A percentile compares a stretch with the other conserved stretches of the same genome.
Conservation (phyloP, 306 rosid species). For the Quercus engelmannii region DNA sequence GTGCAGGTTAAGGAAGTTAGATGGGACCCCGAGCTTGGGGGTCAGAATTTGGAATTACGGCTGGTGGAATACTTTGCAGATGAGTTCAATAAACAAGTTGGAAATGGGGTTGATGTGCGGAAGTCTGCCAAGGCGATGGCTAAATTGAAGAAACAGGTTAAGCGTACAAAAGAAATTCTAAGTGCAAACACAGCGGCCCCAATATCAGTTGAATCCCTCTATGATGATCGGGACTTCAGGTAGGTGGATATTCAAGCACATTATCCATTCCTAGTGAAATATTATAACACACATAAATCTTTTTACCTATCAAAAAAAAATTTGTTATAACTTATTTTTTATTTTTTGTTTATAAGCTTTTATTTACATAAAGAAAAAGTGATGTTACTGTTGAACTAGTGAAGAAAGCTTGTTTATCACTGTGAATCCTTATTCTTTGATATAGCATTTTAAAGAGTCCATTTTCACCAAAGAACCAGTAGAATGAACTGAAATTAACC, state of each 20-base stretch:
- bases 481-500: not conserved
- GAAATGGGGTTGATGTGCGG: slow-evolving; percentile 82
- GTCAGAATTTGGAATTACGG: slow-evolving; percentile 80
- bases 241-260: slow-evolving; percentile 24
- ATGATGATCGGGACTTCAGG: slow-evolving; percentile 89
- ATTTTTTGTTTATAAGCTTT: not conserved
- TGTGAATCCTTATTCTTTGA: not conserved
- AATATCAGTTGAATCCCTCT: slow-evolving; percentile 92
- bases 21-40: slow-evolving; percentile 92
- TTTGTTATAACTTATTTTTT: not conserved
- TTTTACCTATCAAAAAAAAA: too few relatives aligned
- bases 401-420: not conserved
- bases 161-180: slow-evolving; percentile 92
- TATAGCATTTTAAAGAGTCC: not conserved
- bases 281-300: too few relatives aligned
- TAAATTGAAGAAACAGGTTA: slow-evolving; percentile 95
- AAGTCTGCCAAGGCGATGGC: slow-evolving; percentile 93
- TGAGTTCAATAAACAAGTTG: slow-evolving; percentile 88
- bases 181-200: slow-evolving; percentile 96
- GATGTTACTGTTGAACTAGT: not conserved
- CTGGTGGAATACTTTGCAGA: slow-evolving; percentile 88
- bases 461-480: not conserved
- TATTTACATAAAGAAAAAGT: not conserved
- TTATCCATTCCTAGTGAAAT: not conserved
- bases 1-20: slow-evolving; percentile 94